Conservation (phyloP, 129 eudicot species). For the Centella asiatica region DNA sequence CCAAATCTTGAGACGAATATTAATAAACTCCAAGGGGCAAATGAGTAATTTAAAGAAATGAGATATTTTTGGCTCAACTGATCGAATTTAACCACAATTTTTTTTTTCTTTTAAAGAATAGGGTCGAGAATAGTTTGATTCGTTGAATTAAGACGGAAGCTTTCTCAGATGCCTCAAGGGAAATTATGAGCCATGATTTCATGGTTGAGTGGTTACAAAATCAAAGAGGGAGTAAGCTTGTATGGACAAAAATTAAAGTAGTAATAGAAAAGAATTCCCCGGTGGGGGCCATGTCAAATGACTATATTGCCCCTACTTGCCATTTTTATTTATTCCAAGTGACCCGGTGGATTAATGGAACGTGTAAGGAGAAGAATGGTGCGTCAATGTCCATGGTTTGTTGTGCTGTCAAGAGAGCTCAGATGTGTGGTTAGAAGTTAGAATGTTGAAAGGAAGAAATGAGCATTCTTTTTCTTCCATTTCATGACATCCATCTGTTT, state of each 20-base stretch:
- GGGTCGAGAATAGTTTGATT: conserved; percentile 6
- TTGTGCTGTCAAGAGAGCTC: conserved; percentile 9
- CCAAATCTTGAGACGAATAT: too few relatives aligned
- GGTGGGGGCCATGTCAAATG: conserved; percentile 8
- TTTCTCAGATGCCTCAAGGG: conserved; percentile 14
- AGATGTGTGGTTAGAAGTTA: conserved; percentile 9
- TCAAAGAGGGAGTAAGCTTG: conserved; percentile 24
- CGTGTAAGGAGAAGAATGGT: conserved; percentile 17
- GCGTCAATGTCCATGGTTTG: not conserved
- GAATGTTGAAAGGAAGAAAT: not conserved
- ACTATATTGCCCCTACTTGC: not conserved
- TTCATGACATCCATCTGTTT: not conserved
- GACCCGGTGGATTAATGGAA: not conserved
- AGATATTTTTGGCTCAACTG: conserved; percentile 1
- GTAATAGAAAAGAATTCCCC: not conserved
- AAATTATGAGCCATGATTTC: conserved; percentile 28
- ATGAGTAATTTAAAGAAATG: conserved; percentile 5
- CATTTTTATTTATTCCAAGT: not conserved
- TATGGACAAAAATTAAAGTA: conserved; percentile 36
- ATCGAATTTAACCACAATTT: not conserved
- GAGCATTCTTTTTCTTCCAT: not conserved
- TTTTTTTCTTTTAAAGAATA: not conserved
- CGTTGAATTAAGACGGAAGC: not conserved
- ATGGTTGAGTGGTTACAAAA: conserved; percentile 28
- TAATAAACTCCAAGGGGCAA: not conserved